A percentile compares a stretch with the other conserved stretches of the same genome.
Evolutionary conservation across 305 asterid species (phyloP).

Genomic region (Rubia peregrina): DNA sequence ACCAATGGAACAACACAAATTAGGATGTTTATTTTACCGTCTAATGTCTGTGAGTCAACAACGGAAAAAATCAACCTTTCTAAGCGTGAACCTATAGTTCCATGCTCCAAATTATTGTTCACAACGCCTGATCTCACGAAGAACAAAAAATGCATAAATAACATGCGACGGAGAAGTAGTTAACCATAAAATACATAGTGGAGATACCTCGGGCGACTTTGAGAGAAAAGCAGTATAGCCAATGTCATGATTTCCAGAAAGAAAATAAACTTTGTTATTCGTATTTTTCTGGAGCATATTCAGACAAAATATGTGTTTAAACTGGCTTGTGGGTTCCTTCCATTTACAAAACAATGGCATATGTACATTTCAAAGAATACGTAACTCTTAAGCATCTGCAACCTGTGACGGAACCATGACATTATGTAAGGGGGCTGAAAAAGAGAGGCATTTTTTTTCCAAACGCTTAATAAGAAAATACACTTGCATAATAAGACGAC

Average conservation of each 20-base stretch:
- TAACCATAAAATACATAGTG: not conserved
- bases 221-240: constrained; percentile 70
- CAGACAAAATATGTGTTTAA: constrained; percentile 76
- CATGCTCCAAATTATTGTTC: constrained; percentile 73
- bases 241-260: constrained; percentile 87
- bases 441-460: too few relatives aligned
- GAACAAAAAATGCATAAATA: constrained; percentile 1
- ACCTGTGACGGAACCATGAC: too few relatives aligned
- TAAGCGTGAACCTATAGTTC: constrained; percentile 58
- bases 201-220: constrained; percentile 55
- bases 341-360: constrained; percentile 35
- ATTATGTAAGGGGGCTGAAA: too few relatives aligned
- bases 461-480: too few relatives aligned
- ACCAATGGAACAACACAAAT: constrained; percentile 26
- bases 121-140: constrained; percentile 63
- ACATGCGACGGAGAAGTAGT: not conserved
- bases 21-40: constrained; percentile 45
- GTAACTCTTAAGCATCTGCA: not conserved
- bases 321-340: constrained; percentile 77
- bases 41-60: constrained; percentile 79
- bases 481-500: too few relatives aligned
- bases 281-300: constrained; percentile 59
- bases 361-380: constrained; percentile 10
- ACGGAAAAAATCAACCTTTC: constrained; percentile 76
- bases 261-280: constrained; percentile 45